Conservation (phyloP, 2,329 filamentous ascomycete genomes). For the Fusarium robinianum region DNA sequence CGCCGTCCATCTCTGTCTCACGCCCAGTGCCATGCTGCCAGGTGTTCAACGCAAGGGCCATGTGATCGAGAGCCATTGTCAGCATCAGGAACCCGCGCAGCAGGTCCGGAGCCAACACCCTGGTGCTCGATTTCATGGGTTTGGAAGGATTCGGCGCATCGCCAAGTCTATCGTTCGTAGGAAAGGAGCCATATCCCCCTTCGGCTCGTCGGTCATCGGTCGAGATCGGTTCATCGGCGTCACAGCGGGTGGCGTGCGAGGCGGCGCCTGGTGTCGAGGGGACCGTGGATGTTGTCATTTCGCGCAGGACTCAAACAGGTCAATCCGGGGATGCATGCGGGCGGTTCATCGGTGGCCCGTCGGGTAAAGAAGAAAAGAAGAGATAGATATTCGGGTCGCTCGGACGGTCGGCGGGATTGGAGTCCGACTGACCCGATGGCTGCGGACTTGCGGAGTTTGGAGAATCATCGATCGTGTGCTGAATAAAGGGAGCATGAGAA, state of each 20-base stretch:
- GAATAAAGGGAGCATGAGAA: constrained; percentile 15
- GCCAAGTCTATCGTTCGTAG: background rate
- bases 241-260: constrained; percentile 2
- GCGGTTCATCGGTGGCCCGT: background rate
- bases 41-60: constrained; percentile 43
- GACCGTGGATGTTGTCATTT: background rate
- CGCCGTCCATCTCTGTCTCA: constrained; percentile 44
- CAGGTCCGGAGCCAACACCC: constrained; percentile 50
- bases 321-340: background rate
- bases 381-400: constrained; percentile 10
- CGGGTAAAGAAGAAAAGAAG: background rate
- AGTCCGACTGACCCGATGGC: background rate
- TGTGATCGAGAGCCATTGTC: constrained; percentile 52
- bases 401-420: constrained; percentile 18
- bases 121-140: constrained; percentile 27
- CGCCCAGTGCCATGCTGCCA: constrained; percentile 49
- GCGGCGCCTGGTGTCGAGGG: too few relatives aligned
- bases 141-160: constrained; percentile 17
- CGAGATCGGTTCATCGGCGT: constrained; percentile 1
- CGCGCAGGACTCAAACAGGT: background rate
- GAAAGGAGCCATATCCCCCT: constrained; percentile 14
- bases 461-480: constrained; percentile 19
- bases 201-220: constrained; percentile 8
- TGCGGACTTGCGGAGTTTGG: constrained; percentile 8
- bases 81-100: constrained; percentile 51